Evolutionary conservation across 495 filamentous ascomycete genomes (phyloP), one percentile per base, ranked within the genome.

Genomic region (Clavariopsis aquatica): DNA sequence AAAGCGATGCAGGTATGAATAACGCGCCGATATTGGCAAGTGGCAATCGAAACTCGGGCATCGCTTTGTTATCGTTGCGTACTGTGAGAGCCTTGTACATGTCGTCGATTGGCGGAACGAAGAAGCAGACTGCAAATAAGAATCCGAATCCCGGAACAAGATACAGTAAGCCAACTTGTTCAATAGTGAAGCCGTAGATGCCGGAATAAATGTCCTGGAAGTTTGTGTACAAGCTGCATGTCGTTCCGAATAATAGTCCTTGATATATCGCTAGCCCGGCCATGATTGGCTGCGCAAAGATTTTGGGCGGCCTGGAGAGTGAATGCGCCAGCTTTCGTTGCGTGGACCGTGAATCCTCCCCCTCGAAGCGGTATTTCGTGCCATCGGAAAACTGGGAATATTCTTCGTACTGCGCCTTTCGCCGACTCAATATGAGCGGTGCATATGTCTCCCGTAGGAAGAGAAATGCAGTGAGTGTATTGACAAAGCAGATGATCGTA

Each of bases 161-260:
- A 57, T 76, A 80, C 20, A 68, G 57, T 4, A 80, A 70, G 0
- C 77, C 77, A 38, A 72, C 73, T 24, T 71, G 69, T 27, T 54
- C 60, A 9, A 70, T 64, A 31, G 49, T 64, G 69, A 78, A 78
- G 49, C 70, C 70, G 59, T 79, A 80, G n/a, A 65, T 49, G 13
- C 58, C 69, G 31, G 72, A 68, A 59, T 77, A 79, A 9, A 80
- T 73, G 19, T 20, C 22, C n/a, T 74, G 64, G 45, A 79, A 73
- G 45, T 76, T 78, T 10, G 78, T 76, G 54, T 79, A 76, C 26
- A 80, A 69, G 13, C 77, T 69, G 57, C 76, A 79, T 15, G 79
- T 60, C n/a, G 76, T 63, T 1, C 76, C 75, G 57, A 76, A 79
- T 2, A 76, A 55, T 6, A 79, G 61, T 12, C 75, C 70, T 55